Percentiles rank a stretch among this genome's conserved stretches.
Evolutionary conservation across 2,329 filamentous ascomycete genomes (phyloP).

Genomic region (Hypoxylon sp.): DNA sequence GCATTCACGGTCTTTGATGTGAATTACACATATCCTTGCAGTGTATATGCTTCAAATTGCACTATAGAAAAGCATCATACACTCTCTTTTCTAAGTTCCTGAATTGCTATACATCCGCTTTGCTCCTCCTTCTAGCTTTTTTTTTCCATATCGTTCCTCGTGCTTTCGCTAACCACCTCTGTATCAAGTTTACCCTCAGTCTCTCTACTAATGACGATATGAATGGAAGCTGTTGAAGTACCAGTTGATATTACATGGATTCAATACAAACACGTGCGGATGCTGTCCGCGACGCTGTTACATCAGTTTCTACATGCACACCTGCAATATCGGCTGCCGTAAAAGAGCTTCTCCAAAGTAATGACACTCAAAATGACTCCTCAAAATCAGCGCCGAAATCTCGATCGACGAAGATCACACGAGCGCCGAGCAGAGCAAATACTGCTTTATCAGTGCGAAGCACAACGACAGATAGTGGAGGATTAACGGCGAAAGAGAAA

Average conservation of each 20-base stretch:
- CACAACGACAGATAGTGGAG: slow-evolving; percentile 54
- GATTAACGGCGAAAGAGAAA: slow-evolving; percentile 71
- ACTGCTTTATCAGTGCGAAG: slow-evolving; percentile 45
- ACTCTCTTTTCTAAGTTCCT: slow-evolving; percentile 30
- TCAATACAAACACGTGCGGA: slow-evolving; percentile 62
- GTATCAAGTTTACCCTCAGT: slow-evolving; percentile 26
- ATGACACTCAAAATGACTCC: slow-evolving; percentile 53
- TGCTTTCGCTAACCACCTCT: slow-evolving; percentile 40
- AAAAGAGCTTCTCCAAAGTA: slow-evolving; percentile 62
- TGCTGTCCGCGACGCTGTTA: slow-evolving; percentile 68
- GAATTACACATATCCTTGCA: slow-evolving; percentile 28
- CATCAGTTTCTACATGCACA: slow-evolving; percentile 69
- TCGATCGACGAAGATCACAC: slow-evolving; percentile 53
- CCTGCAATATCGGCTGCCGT: slow-evolving; percentile 63
- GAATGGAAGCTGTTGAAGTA: slow-evolving; percentile 49
- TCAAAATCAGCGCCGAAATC: slow-evolving; percentile 50
- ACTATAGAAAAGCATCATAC: slow-evolving; percentile 30
- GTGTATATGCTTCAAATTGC: slow-evolving; percentile 29
- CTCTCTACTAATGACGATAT: slow-evolving; percentile 49
- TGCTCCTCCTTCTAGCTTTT: slow-evolving; percentile 23
- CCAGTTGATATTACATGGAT: slow-evolving; percentile 57
- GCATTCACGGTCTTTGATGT: slow-evolving; percentile 19
- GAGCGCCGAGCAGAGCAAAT: slow-evolving; percentile 45
- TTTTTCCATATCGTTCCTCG: slow-evolving; percentile 6
- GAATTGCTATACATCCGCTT: slow-evolving; percentile 36